Percentiles rank a stretch among this genome's conserved stretches.
These are phyloP conservation scores for Sapria himalayana DNA, from an alignment of 345 rosid species.

Conservation along the genomic window DNA sequence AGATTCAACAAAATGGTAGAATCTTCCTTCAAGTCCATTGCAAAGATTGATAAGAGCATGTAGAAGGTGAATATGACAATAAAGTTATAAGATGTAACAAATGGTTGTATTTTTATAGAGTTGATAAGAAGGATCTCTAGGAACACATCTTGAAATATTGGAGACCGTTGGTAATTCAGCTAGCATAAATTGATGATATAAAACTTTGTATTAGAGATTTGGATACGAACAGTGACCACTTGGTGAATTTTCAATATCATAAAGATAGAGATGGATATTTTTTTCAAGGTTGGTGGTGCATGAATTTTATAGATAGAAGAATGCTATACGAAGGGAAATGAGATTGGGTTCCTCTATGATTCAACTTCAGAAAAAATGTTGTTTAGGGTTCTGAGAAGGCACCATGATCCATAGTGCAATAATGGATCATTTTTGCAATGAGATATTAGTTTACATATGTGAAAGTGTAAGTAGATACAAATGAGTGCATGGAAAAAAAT, in stretches of 20 bases:
- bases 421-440: too few species aligned
- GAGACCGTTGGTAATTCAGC: not conserved
- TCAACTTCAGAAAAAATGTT: not conserved
- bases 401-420: too few species aligned
- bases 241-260: not conserved
- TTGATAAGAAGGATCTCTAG: not conserved
- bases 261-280: not conserved
- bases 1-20: too few species aligned
- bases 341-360: not conserved
- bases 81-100: too few species aligned
- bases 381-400: conserved; percentile 1
- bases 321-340: not conserved
- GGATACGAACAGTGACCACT: not conserved
- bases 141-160: not conserved
- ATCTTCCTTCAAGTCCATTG: too few species aligned
- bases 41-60: too few species aligned
- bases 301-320: not conserved
- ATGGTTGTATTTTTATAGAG: too few species aligned
- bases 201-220: not conserved
- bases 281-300: conserved; percentile 4
- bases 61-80: too few species aligned
- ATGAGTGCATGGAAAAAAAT: too few species aligned
- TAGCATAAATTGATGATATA: not conserved
- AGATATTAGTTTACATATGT: too few species aligned
- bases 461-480: too few species aligned